phyloP scores from a whole-genome alignment of 331 rosid species.

The Spiraea crenata region DNA sequence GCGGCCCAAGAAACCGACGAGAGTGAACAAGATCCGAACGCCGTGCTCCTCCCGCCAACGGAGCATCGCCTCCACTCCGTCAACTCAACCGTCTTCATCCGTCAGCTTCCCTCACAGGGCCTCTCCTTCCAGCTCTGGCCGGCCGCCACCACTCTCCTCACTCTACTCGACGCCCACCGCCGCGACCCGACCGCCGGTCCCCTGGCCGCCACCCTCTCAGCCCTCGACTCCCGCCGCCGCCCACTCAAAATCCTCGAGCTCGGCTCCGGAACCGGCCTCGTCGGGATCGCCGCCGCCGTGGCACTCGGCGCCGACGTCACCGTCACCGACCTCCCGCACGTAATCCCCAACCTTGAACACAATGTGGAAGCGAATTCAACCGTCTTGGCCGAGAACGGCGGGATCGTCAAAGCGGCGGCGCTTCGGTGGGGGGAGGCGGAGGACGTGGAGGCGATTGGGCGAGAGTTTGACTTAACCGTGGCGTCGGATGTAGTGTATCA shows the following conservation, averaged over 20 bases:
- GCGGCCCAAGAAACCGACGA: constrained; percentile 26
- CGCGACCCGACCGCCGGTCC: constrained; percentile 49
- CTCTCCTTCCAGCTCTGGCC: constrained; percentile 98
- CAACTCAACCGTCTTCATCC: constrained; percentile 50
- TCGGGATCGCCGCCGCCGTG: constrained; percentile 81
- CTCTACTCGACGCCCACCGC: constrained; percentile 69
- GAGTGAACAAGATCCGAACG: constrained; percentile 27
- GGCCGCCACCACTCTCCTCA: constrained; percentile 79
- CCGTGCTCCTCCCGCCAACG: constrained; percentile 21
- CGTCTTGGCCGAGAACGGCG: constrained; percentile 45
- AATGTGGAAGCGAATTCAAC: constrained; percentile 58
- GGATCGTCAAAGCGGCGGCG: constrained; percentile 48
- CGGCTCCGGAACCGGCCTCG: constrained; percentile 93
- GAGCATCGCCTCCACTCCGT: constrained; percentile 57
- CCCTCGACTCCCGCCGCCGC: constrained; percentile 14
- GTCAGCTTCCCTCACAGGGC: constrained; percentile 82
- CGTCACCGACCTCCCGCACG: constrained; percentile 83
- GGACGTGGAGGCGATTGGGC: constrained; percentile 54
- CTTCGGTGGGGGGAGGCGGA: constrained; percentile 75
- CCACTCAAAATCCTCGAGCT: constrained; percentile 65
- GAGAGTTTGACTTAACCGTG: constrained; percentile 59
- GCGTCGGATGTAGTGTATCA: constrained; percentile 95
- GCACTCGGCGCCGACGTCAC: constrained; percentile 66
- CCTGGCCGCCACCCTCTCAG: constrained; percentile 45
- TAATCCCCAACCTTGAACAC: constrained; percentile 62